A percentile compares a stretch with the other conserved stretches of the same genome.
phyloP scores from a whole-genome alignment of 2,329 filamentous ascomycete species.

The Epichloe festucae region DNA sequence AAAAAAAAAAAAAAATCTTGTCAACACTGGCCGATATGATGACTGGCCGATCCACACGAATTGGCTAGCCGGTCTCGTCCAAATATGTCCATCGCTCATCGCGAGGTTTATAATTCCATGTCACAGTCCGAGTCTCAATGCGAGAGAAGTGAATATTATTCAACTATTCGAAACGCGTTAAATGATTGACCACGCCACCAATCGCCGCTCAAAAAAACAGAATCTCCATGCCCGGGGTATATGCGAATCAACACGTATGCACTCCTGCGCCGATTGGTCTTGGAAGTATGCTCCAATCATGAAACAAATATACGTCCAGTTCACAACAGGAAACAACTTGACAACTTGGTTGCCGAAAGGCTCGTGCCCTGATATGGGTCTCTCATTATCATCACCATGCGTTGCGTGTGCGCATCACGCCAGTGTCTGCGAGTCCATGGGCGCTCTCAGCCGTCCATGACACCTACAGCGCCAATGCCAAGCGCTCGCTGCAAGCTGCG shows the following conservation, averaged over 20 bases:
- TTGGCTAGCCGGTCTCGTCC: too few species aligned
- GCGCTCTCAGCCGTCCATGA: not conserved
- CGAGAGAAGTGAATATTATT: not conserved
- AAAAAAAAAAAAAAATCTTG: too few species aligned
- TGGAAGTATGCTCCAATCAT: not conserved
- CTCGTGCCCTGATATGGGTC: not conserved
- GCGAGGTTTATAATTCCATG: not conserved
- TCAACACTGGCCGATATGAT: too few species aligned
- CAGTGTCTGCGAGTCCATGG: not conserved
- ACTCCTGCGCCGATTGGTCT: conserved; percentile 2
- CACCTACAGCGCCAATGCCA: conserved; percentile 20
- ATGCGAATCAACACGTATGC: not conserved
- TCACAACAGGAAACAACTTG: not conserved
- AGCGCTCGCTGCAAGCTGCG: conserved; percentile 34
- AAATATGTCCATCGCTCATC: not conserved
- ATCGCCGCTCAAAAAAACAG: not conserved
- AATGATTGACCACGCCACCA: not conserved
- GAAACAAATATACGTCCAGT: not conserved
- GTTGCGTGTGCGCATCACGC: not conserved
- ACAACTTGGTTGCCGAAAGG: not conserved
- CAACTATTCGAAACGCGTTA: not conserved
- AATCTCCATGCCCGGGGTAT: conserved; percentile 2
- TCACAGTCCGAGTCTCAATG: not conserved
- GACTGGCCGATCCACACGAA: too few species aligned
- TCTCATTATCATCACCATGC: not conserved